Evolutionary conservation across 495 filamentous ascomycete genomes (phyloP).

Genomic region (Astrothelium subdiscretum): DNA sequence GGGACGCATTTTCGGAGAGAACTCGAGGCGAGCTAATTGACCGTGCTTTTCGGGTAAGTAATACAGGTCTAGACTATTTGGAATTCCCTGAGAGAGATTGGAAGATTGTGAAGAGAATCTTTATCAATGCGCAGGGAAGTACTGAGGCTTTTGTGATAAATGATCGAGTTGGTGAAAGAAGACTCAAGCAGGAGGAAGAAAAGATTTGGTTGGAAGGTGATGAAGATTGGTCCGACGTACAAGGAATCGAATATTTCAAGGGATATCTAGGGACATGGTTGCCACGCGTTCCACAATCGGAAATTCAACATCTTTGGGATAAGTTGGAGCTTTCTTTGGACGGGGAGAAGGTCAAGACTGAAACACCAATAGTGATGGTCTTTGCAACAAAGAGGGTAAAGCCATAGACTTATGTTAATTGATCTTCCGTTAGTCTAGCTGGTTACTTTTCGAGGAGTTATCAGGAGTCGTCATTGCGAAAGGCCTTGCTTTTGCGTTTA

Average conservation of each 20-base stretch:
- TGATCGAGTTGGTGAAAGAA: conserved; percentile 2
- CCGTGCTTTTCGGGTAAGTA: neutral
- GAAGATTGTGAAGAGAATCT: conserved; percentile 15
- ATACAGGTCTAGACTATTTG: neutral
- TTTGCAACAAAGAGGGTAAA: conserved; percentile 6
- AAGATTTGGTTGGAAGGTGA: conserved; percentile 14
- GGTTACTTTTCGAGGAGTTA: too few species aligned
- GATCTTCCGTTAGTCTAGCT: too few species aligned
- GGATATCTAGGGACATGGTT: conserved; percentile 18
- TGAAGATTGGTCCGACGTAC: conserved; percentile 14
- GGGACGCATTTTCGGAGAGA: neutral
- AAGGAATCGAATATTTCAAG: conserved; percentile 17
- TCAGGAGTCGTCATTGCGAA: too few species aligned
- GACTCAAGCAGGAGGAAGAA: conserved; percentile 3
- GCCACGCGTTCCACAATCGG: conserved; percentile 9
- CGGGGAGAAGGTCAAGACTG: neutral
- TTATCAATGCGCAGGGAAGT: conserved; percentile 14
- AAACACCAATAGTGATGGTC: neutral
- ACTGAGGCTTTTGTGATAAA: conserved; percentile 9
- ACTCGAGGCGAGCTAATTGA: neutral
- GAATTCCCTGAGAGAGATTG: conserved; percentile 15
- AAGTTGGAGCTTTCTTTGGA: conserved; percentile 8
- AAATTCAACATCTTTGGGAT: conserved; percentile 13
- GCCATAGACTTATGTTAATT: too few species aligned
- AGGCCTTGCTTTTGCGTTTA: too few species aligned